A percentile compares a stretch with the other conserved stretches of the same genome.
These are phyloP conservation scores for Umbelopsis ramanniana DNA, from an alignment of 192 early-diverging fungal species.

Conservation along the genomic window DNA sequence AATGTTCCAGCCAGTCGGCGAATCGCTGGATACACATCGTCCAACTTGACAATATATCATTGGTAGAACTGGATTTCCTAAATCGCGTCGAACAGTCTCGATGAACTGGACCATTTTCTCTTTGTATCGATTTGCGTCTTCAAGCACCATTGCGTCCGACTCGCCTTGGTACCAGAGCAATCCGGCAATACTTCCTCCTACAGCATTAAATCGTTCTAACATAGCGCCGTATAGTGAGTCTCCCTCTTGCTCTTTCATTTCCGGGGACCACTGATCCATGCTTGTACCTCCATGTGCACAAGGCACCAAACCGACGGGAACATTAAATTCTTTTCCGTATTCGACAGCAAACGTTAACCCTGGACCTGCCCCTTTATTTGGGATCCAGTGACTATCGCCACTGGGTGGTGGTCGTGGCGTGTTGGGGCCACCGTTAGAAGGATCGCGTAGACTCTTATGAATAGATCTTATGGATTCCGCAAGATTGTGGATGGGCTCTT, in stretches of 20 bases:
- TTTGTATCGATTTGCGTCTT: not conserved
- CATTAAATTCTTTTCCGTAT: not conserved
- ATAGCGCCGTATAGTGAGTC: conserved; percentile 35
- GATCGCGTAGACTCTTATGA: conserved; percentile 37
- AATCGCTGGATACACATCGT: not conserved
- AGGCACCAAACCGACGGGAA: conserved; percentile 41
- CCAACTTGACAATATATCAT: conserved; percentile 33
- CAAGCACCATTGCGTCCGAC: conserved; percentile 24
- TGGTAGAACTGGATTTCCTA: conserved; percentile 7
- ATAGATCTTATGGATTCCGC: conserved; percentile 19
- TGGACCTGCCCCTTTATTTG: conserved; percentile 27
- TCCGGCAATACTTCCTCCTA: conserved; percentile 25
- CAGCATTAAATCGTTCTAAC: conserved; percentile 13
- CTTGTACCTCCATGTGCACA: conserved; percentile 41
- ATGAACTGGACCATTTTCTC: conserved; percentile 7
- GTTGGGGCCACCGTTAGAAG: conserved; percentile 33
- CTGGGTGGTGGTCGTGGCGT: not conserved
- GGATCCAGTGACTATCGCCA: not conserved
- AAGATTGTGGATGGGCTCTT: conserved; percentile 34
- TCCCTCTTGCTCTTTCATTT: not conserved
- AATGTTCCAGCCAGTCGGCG: conserved; percentile 18
- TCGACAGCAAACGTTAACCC: conserved; percentile 27
- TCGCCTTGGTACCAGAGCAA: conserved; percentile 46
- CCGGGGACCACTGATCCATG: conserved; percentile 29
- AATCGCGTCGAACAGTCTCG: conserved; percentile 1